Percentiles rank a stretch among this genome's conserved stretches.
Evolutionary conservation across 306 rosid species (phyloP).

Genomic region (Vigna hirtella): DNA sequence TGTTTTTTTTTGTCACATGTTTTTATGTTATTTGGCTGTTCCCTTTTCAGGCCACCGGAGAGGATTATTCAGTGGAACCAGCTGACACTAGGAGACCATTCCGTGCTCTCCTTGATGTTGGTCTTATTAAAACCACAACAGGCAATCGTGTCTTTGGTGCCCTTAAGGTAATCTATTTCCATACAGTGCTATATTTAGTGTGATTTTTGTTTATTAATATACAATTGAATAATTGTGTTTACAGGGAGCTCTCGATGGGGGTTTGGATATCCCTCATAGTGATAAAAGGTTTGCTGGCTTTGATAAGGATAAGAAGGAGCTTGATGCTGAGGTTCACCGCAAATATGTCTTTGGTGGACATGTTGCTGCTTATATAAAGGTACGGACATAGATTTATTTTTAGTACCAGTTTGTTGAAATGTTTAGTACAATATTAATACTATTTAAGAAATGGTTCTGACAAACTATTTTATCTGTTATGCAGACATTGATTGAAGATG

Average conservation of each 20-base stretch:
- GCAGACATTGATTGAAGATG: conserved; percentile 75
- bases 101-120: conserved; percentile 97
- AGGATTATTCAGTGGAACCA: conserved; percentile 94
- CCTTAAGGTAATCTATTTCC: conserved; percentile 52
- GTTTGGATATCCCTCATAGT: conserved; percentile 88
- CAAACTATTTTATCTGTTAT: not conserved
- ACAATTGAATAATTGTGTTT: not conserved
- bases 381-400: not conserved
- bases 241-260: conserved; percentile 95
- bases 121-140: conserved; percentile 81
- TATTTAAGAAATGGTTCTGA: not conserved
- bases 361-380: conserved; percentile 77
- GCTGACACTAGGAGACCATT: conserved; percentile 89
- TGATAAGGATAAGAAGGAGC: conserved; percentile 69
- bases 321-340: conserved; percentile 83
- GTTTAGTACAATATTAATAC: not conserved
- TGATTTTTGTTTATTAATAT: not conserved
- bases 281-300: conserved; percentile 94
- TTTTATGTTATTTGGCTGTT: not conserved
- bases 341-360: conserved; percentile 81
- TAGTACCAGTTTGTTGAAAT: too few species aligned
- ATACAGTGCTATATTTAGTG: not conserved
- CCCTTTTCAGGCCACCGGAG: conserved; percentile 71
- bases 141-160: conserved; percentile 94
- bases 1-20: too few species aligned